A percentile compares a stretch with the other conserved stretches of the same genome.
phyloP scores from a whole-genome alignment of 2,329 filamentous ascomycete species.

The Thielaviopsis punctulata region DNA sequence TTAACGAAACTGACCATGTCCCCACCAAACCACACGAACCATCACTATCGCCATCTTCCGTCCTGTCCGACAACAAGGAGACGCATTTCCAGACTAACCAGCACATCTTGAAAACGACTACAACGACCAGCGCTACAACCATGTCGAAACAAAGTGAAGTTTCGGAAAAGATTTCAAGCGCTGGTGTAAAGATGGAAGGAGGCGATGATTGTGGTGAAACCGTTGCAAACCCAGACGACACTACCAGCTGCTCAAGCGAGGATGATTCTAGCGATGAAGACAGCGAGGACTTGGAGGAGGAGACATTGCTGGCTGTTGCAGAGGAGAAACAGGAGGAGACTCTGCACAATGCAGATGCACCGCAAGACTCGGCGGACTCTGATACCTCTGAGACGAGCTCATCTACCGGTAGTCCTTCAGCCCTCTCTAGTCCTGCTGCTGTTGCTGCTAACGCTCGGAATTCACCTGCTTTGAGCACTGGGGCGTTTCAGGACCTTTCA shows the following conservation, averaged over 20 bases:
- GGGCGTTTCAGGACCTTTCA: too few relatives aligned
- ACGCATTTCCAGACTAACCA: not conserved
- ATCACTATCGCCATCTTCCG: not conserved
- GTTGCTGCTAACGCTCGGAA: too few relatives aligned
- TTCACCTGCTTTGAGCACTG: too few relatives aligned
- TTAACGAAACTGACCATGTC: not conserved
- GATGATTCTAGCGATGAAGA: not conserved
- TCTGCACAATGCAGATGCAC: not conserved
- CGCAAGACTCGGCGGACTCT: not conserved
- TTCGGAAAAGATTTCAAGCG: not conserved
- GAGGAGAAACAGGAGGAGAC: not conserved
- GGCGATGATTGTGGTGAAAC: not conserved
- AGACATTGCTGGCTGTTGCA: not conserved
- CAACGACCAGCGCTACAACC: not conserved
- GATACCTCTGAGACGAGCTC: not conserved
- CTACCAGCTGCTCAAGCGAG: not conserved
- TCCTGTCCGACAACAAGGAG: not conserved
- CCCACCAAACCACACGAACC: not conserved
- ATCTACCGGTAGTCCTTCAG: not conserved
- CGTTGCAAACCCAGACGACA: not conserved
- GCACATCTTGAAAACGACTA: not conserved
- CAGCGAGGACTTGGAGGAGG: not conserved
- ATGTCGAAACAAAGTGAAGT: not conserved
- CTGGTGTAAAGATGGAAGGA: not conserved
- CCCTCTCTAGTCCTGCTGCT: not conserved